Evolutionary conservation across 768 basidiomycete species (phyloP).

Genomic region (Mycena floridula): DNA sequence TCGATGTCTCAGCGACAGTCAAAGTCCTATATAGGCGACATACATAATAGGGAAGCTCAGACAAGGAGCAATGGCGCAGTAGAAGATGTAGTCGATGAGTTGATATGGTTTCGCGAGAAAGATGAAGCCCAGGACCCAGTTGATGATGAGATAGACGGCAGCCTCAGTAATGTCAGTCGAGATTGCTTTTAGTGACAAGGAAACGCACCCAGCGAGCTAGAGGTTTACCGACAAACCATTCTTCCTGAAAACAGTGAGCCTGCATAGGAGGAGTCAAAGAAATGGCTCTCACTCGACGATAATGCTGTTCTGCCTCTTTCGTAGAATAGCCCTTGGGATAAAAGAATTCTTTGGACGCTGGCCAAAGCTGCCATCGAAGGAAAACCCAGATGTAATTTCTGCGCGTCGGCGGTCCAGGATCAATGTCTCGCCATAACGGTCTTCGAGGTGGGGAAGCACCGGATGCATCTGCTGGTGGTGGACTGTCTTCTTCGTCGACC

Average conservation of each 20-base stretch:
- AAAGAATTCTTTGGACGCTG: background rate
- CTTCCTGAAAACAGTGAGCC: background rate
- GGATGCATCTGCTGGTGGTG: background rate
- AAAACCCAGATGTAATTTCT: background rate
- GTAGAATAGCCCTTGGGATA: background rate
- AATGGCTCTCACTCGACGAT: background rate
- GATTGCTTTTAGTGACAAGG: no score
- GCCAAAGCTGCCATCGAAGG: background rate
- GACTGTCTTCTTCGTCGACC: background rate
- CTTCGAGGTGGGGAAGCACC: background rate
- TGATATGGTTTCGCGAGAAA: conserved; percentile 40
- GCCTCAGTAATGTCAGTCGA: no score
- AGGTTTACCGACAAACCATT: conserved; percentile 21
- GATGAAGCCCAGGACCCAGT: conserved; percentile 59
- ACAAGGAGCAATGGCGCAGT: conserved; percentile 54
- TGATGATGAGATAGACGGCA: conserved; percentile 55
- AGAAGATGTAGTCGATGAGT: conserved; percentile 53
- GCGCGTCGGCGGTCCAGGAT: background rate
- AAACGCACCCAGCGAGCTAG: conserved; percentile 61
- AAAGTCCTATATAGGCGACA: conserved; percentile 10
- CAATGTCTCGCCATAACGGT: background rate
- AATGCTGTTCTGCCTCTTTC: background rate
- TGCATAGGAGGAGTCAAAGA: background rate
- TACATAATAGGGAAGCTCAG: conserved; percentile 57
- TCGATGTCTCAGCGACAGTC: background rate